Evolutionary conservation across 805 yeast species (phyloP), one percentile per base, ranked within the genome.

Genomic region (Ogataea siamensis): DNA sequence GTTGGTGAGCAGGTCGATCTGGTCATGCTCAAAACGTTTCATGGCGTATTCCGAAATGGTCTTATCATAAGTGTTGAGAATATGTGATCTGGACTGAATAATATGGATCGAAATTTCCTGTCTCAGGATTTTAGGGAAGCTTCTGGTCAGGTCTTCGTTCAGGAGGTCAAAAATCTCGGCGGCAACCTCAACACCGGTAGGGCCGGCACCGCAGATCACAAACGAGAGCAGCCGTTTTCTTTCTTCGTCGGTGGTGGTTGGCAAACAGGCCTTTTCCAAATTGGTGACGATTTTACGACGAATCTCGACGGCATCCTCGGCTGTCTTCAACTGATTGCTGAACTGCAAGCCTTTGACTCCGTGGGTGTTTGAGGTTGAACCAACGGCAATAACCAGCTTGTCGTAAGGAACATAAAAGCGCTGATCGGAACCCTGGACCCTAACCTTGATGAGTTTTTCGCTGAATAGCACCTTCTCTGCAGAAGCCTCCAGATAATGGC

Each of bases 161-260:
- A 80, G 63, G 49, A 80, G 57, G 51, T 80, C 87, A 48, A 66
- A 78, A 19, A 80, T 73, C 58, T 80, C 87, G 21, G 87, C 84
- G 20, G 87, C 87, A 50, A 80, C 72, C 55, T 80, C 87, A 23
- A 78, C 83, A 50, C 87, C 87, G 1, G 87, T 80, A 38, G 87
- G 85, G 29, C 87, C 87, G 43, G 86, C 87, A 45, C 87, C 87
- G 57, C 85, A 79, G 22, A 80, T 73, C 10, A 79, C 84, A 57
- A 80, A 79, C 36, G 80, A 73, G 32, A 80, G 64, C 43, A 80
- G 57, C 41, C 70, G 71, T 51, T 75, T 76, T 47, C 86, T 73
- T 52, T 80, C 84, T 30, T 70, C 81, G 46, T 76, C 81, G 1
- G 78, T 45, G 0, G 83, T 77, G 0, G 84, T 74, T 37, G 86